A percentile compares a stretch with the other conserved stretches of the same genome.
Evolutionary conservation across 2,329 filamentous ascomycete species (phyloP).

Genomic region (Epichloe uncinata): DNA sequence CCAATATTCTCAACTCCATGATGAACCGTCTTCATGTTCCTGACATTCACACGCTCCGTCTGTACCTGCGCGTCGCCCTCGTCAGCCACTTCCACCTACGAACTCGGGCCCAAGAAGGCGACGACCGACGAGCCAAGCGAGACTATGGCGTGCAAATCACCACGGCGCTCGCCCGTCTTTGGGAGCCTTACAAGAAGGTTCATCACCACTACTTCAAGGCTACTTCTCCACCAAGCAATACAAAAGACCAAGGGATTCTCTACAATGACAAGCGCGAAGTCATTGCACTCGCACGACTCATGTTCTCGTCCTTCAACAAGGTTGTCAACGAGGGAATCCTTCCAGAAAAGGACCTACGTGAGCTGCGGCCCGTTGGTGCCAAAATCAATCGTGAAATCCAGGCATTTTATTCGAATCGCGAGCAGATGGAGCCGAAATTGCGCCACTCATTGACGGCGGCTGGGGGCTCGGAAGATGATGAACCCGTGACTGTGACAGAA

Average conservation of each 20-base stretch:
- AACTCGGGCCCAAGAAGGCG: constrained; percentile 15
- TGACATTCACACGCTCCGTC: constrained; percentile 36
- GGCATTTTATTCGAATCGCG: constrained; percentile 21
- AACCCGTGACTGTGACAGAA: constrained; percentile 7
- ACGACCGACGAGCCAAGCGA: constrained; percentile 22
- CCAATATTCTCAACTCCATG: constrained; percentile 54
- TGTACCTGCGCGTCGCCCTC: constrained; percentile 45
- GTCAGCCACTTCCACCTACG: constrained; percentile 29
- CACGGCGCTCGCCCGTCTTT: constrained; percentile 36
- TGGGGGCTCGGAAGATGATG: constrained; percentile 8
- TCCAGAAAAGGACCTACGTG: constrained; percentile 17
- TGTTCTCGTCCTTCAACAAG: constrained; percentile 32
- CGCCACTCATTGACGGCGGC: constrained; percentile 5
- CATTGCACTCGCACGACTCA: constrained; percentile 30
- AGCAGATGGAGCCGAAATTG: constrained; percentile 20
- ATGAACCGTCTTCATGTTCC: constrained; percentile 23
- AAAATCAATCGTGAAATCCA: constrained; percentile 26
- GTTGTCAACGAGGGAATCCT: constrained; percentile 28
- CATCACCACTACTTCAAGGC: constrained; percentile 23
- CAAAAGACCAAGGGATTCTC: constrained; percentile 12
- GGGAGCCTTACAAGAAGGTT: constrained; percentile 31
- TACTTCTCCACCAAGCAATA: constrained; percentile 10
- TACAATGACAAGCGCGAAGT: constrained; percentile 28
- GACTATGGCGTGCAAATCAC: constrained; percentile 37
- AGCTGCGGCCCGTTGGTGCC: constrained; percentile 20